Conservation (phyloP, 164 flowering plant species). For the Echeveria elegans region DNA sequence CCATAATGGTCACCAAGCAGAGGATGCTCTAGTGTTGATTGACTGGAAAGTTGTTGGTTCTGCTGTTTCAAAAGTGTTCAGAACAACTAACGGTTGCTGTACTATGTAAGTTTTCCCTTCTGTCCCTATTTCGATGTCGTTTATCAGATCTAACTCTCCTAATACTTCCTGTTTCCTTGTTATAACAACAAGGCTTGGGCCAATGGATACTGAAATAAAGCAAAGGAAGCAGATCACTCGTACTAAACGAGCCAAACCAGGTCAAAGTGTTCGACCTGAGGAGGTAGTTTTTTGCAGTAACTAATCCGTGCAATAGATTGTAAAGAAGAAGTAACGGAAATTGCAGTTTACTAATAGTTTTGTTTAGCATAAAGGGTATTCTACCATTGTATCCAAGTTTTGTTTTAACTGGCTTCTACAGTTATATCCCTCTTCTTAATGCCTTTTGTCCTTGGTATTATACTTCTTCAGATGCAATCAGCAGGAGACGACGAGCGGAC, state of each 20-base stretch:
- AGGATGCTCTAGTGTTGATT: constrained; percentile 18
- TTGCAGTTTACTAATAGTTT: background rate
- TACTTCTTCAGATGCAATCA: constrained; percentile 42
- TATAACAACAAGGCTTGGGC: too few relatives aligned
- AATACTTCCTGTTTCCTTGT: too few relatives aligned
- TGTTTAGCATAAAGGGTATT: background rate
- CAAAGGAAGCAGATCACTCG: constrained; percentile 14
- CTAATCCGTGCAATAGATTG: background rate
- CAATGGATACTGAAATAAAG: too few relatives aligned
- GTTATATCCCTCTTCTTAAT: background rate
- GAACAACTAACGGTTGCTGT: too few relatives aligned
- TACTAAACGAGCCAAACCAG: constrained; percentile 33
- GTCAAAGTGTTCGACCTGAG: constrained; percentile 48
- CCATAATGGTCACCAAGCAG: constrained; percentile 13
- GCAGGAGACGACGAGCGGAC: constrained; percentile 17
- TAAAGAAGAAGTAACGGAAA: background rate
- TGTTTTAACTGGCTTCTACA: background rate
- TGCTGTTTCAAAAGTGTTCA: too few relatives aligned
- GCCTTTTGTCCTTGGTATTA: background rate
- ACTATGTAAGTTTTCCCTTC: too few relatives aligned
- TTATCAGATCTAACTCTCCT: too few relatives aligned
- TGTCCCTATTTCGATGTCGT: too few relatives aligned
- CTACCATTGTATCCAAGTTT: background rate
- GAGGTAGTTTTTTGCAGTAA: constrained; percentile 32
- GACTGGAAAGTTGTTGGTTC: constrained; percentile 41